phyloP scores from a whole-genome alignment of 164 flowering plant species.

The Berberis thunbergii region DNA sequence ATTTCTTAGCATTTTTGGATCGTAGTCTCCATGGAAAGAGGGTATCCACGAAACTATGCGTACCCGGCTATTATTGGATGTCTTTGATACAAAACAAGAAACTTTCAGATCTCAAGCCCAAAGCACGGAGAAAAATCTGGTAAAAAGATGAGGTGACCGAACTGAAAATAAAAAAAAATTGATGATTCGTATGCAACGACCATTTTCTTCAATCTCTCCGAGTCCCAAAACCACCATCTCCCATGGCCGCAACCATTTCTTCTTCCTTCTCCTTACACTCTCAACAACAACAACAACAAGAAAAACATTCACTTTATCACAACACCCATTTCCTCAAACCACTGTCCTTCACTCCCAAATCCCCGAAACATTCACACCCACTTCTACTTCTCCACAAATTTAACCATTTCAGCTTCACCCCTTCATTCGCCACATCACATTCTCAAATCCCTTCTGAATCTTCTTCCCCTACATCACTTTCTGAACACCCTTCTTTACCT shows the following conservation, averaged over 20 bases:
- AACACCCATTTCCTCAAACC: slow-evolving; percentile 6
- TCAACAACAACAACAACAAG: slow-evolving; percentile 2
- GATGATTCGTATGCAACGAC: background rate
- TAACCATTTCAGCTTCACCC: slow-evolving; percentile 4
- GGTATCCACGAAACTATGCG: too few species aligned
- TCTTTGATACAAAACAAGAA: too few species aligned
- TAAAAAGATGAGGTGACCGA: background rate
- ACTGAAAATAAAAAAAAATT: background rate
- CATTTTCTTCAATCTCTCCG: background rate
- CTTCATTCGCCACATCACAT: too few species aligned
- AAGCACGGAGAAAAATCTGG: too few species aligned
- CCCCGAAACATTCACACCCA: slow-evolving; percentile 5
- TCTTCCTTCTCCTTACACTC: slow-evolving; percentile 8
- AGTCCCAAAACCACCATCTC: background rate
- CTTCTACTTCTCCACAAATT: slow-evolving; percentile 9
- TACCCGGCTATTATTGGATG: too few species aligned
- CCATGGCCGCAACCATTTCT: slow-evolving; percentile 16
- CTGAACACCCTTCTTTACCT: background rate
- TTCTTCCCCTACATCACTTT: background rate
- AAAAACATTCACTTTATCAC: background rate
- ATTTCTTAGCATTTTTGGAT: too few species aligned
- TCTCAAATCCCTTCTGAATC: slow-evolving; percentile 6
- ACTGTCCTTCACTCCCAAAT: background rate
- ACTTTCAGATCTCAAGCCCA: too few species aligned
- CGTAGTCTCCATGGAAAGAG: too few species aligned